Conservation (phyloP, 1,139 yeast genomes). For the Williopsis jadinii region DNA sequence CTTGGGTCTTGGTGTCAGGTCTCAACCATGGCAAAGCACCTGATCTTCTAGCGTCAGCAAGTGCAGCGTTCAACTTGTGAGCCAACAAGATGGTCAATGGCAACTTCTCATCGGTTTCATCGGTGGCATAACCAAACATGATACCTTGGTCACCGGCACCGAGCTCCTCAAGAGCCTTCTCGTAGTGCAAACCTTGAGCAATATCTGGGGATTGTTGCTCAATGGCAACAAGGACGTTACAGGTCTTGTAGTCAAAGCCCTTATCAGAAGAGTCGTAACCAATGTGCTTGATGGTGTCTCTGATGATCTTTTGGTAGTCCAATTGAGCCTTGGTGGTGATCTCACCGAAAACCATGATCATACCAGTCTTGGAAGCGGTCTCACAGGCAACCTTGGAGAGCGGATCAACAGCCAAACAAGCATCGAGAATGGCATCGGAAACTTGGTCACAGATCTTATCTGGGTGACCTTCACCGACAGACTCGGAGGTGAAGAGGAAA, state of each 20-base stretch:
- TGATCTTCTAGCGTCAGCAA: slow-evolving; percentile 95
- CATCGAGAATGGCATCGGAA: slow-evolving; percentile 96
- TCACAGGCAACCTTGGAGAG: slow-evolving; percentile 98
- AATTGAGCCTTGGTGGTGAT: slow-evolving; percentile 93
- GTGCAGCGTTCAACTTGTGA: slow-evolving; percentile 93
- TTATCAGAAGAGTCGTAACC: slow-evolving; percentile 95
- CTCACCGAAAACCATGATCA: slow-evolving; percentile 99
- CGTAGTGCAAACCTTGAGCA: slow-evolving; percentile 98
- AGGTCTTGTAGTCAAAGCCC: slow-evolving; percentile 99
- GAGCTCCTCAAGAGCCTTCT: slow-evolving; percentile 91
- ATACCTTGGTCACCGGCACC: slow-evolving; percentile 99
- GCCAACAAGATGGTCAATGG: slow-evolving; percentile 93
- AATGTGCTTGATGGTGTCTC: slow-evolving; percentile 97
- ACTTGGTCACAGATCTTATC: slow-evolving; percentile 99
- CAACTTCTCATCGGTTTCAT: slow-evolving; percentile 95
- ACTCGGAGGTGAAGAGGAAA: slow-evolving; percentile 89
- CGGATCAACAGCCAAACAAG: slow-evolving; percentile 94
- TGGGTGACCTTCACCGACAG: slow-evolving; percentile 99
- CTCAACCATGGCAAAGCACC: slow-evolving; percentile 95
- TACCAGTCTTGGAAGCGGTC: slow-evolving; percentile 97
- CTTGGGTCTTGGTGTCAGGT: slow-evolving; percentile 99
- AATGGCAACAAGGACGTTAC: slow-evolving; percentile 97
- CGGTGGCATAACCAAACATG: slow-evolving; percentile 99
- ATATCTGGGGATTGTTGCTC: slow-evolving; percentile 99
- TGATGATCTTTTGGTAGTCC: slow-evolving; percentile 94